A percentile compares a stretch with the other conserved stretches of the same genome.
Conservation (phyloP, 345 rosid genomes). For the Salix viminalis region DNA sequence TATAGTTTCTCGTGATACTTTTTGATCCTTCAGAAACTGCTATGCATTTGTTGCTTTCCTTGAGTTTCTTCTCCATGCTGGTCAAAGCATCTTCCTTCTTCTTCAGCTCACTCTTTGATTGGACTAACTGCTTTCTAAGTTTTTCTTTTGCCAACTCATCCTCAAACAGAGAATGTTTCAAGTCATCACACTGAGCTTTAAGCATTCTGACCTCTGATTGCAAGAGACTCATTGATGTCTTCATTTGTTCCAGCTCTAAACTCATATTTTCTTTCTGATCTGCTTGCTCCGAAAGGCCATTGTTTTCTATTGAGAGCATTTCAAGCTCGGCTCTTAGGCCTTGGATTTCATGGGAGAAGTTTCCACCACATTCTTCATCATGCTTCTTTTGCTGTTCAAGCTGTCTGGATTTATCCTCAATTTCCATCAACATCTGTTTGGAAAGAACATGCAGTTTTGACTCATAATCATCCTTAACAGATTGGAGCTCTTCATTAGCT, state of each 20-base stretch:
- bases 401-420: constrained; percentile 46
- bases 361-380: constrained; percentile 39
- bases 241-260: constrained; percentile 43
- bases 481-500: constrained; percentile 49
- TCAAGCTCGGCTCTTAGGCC: constrained; percentile 44
- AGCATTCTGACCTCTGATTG: constrained; percentile 47
- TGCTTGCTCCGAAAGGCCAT: constrained; percentile 28
- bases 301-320: constrained; percentile 30
- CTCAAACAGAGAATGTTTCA: constrained; percentile 42
- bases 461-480: constrained; percentile 44
- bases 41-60: constrained; percentile 34
- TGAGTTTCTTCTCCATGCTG: constrained; percentile 48
- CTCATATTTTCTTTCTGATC: constrained; percentile 33
- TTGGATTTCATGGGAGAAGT: constrained; percentile 34
- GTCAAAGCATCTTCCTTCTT: constrained; percentile 52
- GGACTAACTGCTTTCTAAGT: constrained; percentile 49
- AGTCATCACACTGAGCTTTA: constrained; percentile 39
- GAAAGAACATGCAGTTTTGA: constrained; percentile 46
- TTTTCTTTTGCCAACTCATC: constrained; percentile 66
- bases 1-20: constrained; percentile 37
- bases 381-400: constrained; percentile 48
- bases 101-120: constrained; percentile 59
- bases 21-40: constrained; percentile 37
- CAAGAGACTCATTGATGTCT: constrained; percentile 30
- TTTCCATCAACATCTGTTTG: constrained; percentile 37